A percentile compares a stretch with the other conserved stretches of the same genome.
These are phyloP conservation scores for Trypanosoma avium DNA, from an alignment of 208 protist genomes.

Conservation along the genomic window DNA sequence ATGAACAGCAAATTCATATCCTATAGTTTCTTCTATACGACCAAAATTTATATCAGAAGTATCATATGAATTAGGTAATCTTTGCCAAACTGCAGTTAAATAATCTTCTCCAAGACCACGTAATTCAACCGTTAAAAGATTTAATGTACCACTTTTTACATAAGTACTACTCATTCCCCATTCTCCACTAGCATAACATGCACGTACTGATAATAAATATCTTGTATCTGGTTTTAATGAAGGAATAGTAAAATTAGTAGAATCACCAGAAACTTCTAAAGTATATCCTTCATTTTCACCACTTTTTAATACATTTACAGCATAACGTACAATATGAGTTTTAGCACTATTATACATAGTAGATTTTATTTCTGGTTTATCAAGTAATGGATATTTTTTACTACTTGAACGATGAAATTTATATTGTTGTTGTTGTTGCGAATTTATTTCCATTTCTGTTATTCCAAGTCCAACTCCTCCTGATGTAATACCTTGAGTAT, in stretches of 20 bases:
- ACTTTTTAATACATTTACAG: constrained; percentile 32
- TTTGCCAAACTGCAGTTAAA: constrained; percentile 72
- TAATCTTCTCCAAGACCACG: constrained; percentile 80
- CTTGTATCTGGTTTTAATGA: constrained; percentile 60
- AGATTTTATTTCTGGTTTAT: constrained; percentile 39
- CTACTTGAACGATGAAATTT: not conserved
- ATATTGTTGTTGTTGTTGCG: not conserved
- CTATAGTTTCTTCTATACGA: constrained; percentile 74
- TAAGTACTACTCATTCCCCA: constrained; percentile 62
- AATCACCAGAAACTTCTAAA: constrained; percentile 53
- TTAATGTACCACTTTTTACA: constrained; percentile 69
- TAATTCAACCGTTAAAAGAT: constrained; percentile 65
- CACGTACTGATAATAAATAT: constrained; percentile 70
- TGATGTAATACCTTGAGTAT: too few species aligned
- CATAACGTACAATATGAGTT: constrained; percentile 51
- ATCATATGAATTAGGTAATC: constrained; percentile 62
- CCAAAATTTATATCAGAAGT: constrained; percentile 49
- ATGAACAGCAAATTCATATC: constrained; percentile 75
- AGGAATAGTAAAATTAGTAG: constrained; percentile 47
- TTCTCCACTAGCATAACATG: constrained; percentile 72
- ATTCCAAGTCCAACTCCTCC: not conserved
- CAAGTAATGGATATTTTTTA: constrained; percentile 44
- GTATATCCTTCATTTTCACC: constrained; percentile 60
- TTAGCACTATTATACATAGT: constrained; percentile 53
- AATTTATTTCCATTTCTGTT: not conserved